Conservation (phyloP, 2,329 filamentous ascomycete genomes). For the Xylaria sp. region DNA sequence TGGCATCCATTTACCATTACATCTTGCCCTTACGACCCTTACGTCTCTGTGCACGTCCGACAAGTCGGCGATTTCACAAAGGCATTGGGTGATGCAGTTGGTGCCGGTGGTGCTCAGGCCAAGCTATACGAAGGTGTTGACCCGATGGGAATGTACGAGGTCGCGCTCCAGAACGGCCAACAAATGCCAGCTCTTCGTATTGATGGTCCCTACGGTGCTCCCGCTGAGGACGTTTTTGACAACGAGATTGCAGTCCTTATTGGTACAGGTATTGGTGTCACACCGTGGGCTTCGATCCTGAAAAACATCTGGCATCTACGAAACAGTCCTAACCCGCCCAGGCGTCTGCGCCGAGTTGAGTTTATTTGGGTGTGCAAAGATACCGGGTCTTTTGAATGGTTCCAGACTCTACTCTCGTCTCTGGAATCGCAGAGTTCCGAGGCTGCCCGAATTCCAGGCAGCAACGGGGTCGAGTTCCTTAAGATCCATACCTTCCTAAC, state of each 20-base stretch:
- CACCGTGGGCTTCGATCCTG: conserved; percentile 85
- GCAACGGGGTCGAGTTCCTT: conserved; percentile 82
- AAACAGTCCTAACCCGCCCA: conserved; percentile 86
- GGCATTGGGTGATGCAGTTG: conserved; percentile 93
- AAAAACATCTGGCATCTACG: conserved; percentile 99
- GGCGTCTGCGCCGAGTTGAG: conserved; percentile 90
- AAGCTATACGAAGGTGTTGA: conserved; percentile 93
- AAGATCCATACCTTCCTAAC: conserved; percentile 99
- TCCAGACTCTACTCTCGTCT: conserved; percentile 90
- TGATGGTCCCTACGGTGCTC: conserved; percentile 95
- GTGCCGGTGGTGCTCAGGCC: conserved; percentile 85
- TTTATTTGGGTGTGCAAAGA: conserved; percentile 99
- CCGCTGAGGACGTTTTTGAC: conserved; percentile 96
- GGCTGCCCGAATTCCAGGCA: conserved; percentile 72
- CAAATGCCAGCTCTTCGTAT: conserved; percentile 90
- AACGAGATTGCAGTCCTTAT: conserved; percentile 89
- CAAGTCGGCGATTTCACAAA: conserved; percentile 97
- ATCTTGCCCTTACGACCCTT: conserved; percentile 94
- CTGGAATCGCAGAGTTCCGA: conserved; percentile 86
- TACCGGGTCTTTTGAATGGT: conserved; percentile 97
- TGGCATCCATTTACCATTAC: conserved; percentile 99
- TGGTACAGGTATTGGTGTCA: conserved; percentile 87
- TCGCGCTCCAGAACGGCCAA: conserved; percentile 91
- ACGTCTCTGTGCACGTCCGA: conserved; percentile 92
- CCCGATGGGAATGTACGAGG: conserved; percentile 96